Percentiles rank a stretch among this genome's conserved stretches.
Evolutionary conservation across 352 stramenopile genomes (phyloP).

Genomic region (Pythium aristosporum): DNA sequence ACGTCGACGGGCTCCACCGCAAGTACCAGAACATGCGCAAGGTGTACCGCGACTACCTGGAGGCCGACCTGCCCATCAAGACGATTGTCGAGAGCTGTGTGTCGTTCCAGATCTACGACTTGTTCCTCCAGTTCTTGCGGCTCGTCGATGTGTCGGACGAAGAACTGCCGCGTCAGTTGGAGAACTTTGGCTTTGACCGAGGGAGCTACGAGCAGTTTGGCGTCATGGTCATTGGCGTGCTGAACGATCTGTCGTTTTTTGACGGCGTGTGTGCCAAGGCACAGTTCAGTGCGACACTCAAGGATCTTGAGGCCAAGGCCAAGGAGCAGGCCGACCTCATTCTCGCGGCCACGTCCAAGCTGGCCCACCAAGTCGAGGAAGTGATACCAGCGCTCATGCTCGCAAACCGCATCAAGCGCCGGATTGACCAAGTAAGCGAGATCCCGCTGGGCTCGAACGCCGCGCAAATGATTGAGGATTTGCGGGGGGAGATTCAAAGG

Average conservation of each 20-base stretch:
- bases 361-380: conserved; percentile 18
- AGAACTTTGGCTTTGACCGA: conserved; percentile 8
- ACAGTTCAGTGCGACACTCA: conserved; percentile 14
- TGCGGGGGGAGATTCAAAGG: not conserved
- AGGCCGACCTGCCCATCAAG: conserved; percentile 15
- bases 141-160: conserved; percentile 16
- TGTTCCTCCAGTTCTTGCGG: conserved; percentile 17
- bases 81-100: conserved; percentile 9
- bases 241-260: conserved; percentile 19
- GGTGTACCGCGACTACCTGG: conserved; percentile 18
- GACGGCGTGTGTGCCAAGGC: conserved; percentile 17
- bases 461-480: not conserved
- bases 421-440: not conserved
- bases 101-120: conserved; percentile 18
- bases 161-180: conserved; percentile 10
- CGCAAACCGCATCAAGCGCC: not conserved
- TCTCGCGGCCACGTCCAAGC: conserved; percentile 3
- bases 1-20: conserved; percentile 9
- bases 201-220: conserved; percentile 16
- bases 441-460: not conserved
- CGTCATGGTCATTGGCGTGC: conserved; percentile 11
- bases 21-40: conserved; percentile 22
- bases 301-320: conserved; percentile 15
- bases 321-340: conserved; percentile 18
- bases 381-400: conserved; percentile 16